These are phyloP conservation scores for Lodderomyces oxycetoniae DNA, from an alignment of 1,139 yeast genomes.

Conservation along the genomic window DNA sequence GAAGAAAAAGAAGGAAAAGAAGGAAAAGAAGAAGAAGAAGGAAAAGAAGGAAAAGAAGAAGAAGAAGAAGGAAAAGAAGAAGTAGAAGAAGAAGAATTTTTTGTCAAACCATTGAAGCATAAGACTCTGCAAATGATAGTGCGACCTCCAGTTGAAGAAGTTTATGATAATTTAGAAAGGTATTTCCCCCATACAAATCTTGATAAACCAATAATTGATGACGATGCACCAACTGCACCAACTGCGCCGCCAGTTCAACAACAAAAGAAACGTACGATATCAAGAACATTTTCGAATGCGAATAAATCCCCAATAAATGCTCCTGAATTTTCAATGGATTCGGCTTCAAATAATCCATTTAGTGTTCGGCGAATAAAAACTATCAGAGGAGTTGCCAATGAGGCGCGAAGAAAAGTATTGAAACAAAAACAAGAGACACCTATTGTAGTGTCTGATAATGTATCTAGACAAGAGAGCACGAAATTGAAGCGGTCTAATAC, in stretches of 20 bases:
- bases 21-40: too few relatives aligned
- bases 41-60: too few relatives aligned
- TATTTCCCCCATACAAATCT: slow-evolving; percentile 92
- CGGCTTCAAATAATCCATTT: slow-evolving; percentile 15
- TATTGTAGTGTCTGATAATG: slow-evolving; percentile 11
- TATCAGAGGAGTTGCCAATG: slow-evolving; percentile 87
- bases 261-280: slow-evolving; percentile 34
- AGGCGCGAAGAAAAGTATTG: slow-evolving; percentile 63
- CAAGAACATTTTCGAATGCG: slow-evolving; percentile 47
- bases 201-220: slow-evolving; percentile 87
- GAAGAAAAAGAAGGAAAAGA: too few relatives aligned
- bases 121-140: slow-evolving; percentile 35
- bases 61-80: too few relatives aligned
- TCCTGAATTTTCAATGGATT: background rate
- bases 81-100: slow-evolving; percentile 29
- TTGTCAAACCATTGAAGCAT: slow-evolving; percentile 23
- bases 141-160: slow-evolving; percentile 92
- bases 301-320: slow-evolving; percentile 35
- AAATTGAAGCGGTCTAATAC: slow-evolving; percentile 70
- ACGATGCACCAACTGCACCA: slow-evolving; percentile 58
- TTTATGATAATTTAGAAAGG: slow-evolving; percentile 83
- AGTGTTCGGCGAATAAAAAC: slow-evolving; percentile 61
- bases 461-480: slow-evolving; percentile 10
- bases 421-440: slow-evolving; percentile 20
- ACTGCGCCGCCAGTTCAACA: slow-evolving; percentile 1